Conservation (phyloP, 805 yeast species). For the Torulaspora microellipsoides region DNA sequence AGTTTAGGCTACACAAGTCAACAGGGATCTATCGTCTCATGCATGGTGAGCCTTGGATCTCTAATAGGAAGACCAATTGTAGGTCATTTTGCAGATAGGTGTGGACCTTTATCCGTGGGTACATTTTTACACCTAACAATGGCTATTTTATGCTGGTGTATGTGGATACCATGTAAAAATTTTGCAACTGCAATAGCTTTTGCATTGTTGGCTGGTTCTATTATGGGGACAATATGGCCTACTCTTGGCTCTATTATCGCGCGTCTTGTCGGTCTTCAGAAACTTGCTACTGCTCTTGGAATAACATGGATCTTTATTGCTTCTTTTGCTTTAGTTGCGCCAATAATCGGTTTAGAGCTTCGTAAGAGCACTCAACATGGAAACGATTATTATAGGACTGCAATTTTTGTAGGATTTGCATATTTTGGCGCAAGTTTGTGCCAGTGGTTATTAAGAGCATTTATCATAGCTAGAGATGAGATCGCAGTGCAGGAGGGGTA, state of each 20-base stretch:
- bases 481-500: conserved; percentile 23
- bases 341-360: conserved; percentile 55
- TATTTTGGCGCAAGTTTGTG: conserved; percentile 43
- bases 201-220: conserved; percentile 47
- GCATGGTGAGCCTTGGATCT: conserved; percentile 56
- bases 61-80: conserved; percentile 50
- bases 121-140: conserved; percentile 37
- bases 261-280: conserved; percentile 48
- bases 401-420: conserved; percentile 53
- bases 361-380: conserved; percentile 32
- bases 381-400: conserved; percentile 46
- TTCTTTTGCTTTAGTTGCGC: conserved; percentile 48
- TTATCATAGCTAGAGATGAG: conserved; percentile 48
- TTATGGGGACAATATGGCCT: conserved; percentile 60
- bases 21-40: conserved; percentile 55
- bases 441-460: conserved; percentile 47
- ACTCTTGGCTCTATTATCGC: conserved; percentile 48
- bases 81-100: conserved; percentile 49
- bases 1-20: conserved; percentile 51
- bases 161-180: conserved; percentile 56
- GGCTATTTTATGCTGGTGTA: conserved; percentile 40
- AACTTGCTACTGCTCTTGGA: conserved; percentile 44
- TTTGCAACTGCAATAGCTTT: conserved; percentile 50
- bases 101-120: conserved; percentile 48
- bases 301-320: conserved; percentile 53